These are phyloP conservation scores for Chaetomiaceae sp. DNA, from an alignment of 2,329 filamentous ascomycete genomes.

Conservation along the genomic window DNA sequence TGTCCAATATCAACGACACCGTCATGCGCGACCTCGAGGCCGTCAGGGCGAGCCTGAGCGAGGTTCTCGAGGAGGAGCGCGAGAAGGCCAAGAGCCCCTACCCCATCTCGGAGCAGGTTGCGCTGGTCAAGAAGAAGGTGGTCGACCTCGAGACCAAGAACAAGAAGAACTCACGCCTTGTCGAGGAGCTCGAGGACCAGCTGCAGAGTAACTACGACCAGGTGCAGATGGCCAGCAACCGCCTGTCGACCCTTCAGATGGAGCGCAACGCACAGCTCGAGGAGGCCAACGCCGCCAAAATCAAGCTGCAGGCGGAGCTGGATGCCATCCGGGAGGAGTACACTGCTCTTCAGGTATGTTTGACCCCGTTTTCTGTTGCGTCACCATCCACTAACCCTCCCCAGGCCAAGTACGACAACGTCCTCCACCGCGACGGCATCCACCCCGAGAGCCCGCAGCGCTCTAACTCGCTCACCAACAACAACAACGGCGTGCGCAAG, in stretches of 20 bases:
- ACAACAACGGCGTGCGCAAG: conserved; percentile 78
- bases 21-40: conserved; percentile 59
- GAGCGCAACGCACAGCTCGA: conserved; percentile 73
- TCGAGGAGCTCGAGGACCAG: conserved; percentile 96
- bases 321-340: conserved; percentile 66
- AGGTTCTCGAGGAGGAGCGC: conserved; percentile 49
- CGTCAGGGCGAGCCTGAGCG: conserved; percentile 51
- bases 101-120: conserved; percentile 51
- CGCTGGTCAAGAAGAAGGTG: conserved; percentile 63
- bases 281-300: conserved; percentile 65
- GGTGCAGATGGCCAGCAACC: conserved; percentile 78
- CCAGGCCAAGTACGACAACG: conserved; percentile 59
- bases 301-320: conserved; percentile 62
- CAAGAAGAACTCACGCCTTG: conserved; percentile 85
- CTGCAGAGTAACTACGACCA: conserved; percentile 93
- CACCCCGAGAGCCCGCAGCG: conserved; percentile 44
- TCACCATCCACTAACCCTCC: conserved; percentile 3
- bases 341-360: conserved; percentile 68
- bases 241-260: conserved; percentile 74
- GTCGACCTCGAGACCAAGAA: conserved; percentile 61
- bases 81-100: conserved; percentile 41
- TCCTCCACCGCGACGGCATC: conserved; percentile 29
- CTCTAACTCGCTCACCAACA: conserved; percentile 59
- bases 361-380: no score
- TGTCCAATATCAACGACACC: conserved; percentile 54